Evolutionary conservation across 1,139 yeast species (phyloP).

Genomic region (Ashbya aceris): DNA sequence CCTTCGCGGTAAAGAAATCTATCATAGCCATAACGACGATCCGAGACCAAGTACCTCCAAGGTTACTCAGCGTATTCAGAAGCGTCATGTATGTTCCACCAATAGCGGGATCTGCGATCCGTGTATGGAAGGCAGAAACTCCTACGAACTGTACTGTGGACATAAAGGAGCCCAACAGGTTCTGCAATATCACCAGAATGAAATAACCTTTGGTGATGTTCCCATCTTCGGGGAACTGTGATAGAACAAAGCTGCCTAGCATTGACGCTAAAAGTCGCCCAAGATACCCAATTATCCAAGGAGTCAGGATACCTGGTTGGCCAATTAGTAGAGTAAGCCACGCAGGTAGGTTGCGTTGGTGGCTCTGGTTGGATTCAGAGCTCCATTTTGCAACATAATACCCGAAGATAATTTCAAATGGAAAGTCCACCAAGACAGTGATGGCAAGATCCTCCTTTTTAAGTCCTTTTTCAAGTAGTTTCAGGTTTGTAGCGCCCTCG

Average conservation of each 20-base stretch:
- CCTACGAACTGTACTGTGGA: conserved; percentile 92
- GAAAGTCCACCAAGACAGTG: conserved; percentile 88
- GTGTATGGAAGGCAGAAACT: conserved; percentile 88
- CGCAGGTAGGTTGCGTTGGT: conserved; percentile 2
- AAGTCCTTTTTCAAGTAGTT: conserved; percentile 85
- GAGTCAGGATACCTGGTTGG: conserved; percentile 45
- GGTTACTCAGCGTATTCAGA: conserved; percentile 78
- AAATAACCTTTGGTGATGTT: conserved; percentile 39
- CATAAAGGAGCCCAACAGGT: conserved; percentile 82
- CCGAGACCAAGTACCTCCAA: conserved; percentile 98
- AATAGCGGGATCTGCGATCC: conserved; percentile 87
- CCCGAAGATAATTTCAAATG: conserved; percentile 90
- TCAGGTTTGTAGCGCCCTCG: conserved; percentile 90
- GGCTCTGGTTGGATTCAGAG: conserved; percentile 31
- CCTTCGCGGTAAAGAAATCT: conserved; percentile 61
- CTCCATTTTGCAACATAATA: conserved; percentile 91
- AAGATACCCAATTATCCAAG: conserved; percentile 86
- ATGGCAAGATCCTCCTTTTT: conserved; percentile 89
- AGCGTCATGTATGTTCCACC: conserved; percentile 99
- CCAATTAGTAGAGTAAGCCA: conserved; percentile 27
- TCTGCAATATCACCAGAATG: conserved; percentile 64
- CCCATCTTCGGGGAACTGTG: conserved; percentile 56
- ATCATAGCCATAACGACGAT: conserved; percentile 67
- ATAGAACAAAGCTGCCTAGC: conserved; percentile 66
- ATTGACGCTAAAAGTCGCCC: conserved; percentile 74